Conservation (phyloP, 202 grass and related monocot genomes). For the Sporobolus alterniflorus region DNA sequence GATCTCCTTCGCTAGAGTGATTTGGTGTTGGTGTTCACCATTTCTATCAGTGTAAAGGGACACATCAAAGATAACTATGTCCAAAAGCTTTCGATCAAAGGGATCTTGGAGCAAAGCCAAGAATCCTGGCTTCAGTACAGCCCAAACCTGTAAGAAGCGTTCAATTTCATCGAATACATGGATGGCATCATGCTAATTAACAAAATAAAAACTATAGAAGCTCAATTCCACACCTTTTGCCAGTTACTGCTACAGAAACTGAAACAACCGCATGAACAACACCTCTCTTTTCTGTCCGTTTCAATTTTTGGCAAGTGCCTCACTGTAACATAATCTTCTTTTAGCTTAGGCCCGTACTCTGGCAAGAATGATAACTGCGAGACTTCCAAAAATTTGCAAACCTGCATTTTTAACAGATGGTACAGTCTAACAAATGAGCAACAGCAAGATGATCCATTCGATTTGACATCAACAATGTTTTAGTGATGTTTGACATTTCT, state of each 20-base stretch:
- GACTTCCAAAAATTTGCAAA: conserved; percentile 89
- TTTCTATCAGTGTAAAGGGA: conserved; percentile 54
- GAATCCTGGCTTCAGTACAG: conserved; percentile 87
- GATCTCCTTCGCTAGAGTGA: conserved; percentile 67
- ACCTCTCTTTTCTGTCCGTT: conserved; percentile 48
- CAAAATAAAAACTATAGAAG: neutral
- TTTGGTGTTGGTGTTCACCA: conserved; percentile 31
- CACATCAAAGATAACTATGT: conserved; percentile 84
- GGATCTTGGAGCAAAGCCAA: conserved; percentile 85
- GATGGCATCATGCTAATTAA: neutral
- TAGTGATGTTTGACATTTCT: neutral
- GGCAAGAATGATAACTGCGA: conserved; percentile 72
- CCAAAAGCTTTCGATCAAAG: conserved; percentile 84
- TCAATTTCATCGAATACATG: conserved; percentile 26
- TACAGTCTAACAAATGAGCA: neutral
- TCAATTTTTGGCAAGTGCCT: conserved; percentile 71
- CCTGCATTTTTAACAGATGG: conserved; percentile 58
- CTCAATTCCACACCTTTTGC: conserved; percentile 76
- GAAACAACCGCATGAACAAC: conserved; percentile 54
- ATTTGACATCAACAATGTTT: neutral
- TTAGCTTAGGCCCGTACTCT: conserved; percentile 89
- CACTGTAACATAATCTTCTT: conserved; percentile 82
- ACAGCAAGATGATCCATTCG: neutral
- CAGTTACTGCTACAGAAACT: conserved; percentile 70
- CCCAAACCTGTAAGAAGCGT: conserved; percentile 63